A percentile compares a stretch with the other conserved stretches of the same genome.
phyloP scores from a whole-genome alignment of 2,329 filamentous ascomycete species.

The Phoma sp. region DNA sequence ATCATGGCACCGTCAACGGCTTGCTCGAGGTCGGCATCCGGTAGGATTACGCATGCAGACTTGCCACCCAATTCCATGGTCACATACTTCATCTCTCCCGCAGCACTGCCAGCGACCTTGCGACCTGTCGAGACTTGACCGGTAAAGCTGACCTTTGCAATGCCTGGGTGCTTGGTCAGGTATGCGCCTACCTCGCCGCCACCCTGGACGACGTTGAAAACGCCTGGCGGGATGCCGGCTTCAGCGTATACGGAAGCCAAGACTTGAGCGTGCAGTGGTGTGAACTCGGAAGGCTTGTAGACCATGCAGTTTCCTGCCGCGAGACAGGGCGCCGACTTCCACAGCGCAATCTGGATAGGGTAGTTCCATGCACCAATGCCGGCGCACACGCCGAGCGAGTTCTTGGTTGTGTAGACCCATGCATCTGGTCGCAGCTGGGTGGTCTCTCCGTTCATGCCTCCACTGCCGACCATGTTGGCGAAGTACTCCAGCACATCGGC shows the following conservation, averaged over 20 bases:
- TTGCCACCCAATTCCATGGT: slow-evolving; percentile 94
- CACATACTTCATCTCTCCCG: slow-evolving; percentile 83
- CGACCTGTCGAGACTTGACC: slow-evolving; percentile 83
- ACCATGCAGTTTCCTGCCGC: slow-evolving; percentile 89
- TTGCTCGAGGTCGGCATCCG: slow-evolving; percentile 76
- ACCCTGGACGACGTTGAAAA: slow-evolving; percentile 87
- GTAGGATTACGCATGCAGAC: slow-evolving; percentile 78
- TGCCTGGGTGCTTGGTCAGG: slow-evolving; percentile 71
- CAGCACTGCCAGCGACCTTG: slow-evolving; percentile 79
- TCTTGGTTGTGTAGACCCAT: slow-evolving; percentile 83
- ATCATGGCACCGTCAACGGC: slow-evolving; percentile 93
- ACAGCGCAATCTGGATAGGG: slow-evolving; percentile 86
- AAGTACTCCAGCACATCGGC: slow-evolving; percentile 88
- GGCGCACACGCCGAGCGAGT: slow-evolving; percentile 80
- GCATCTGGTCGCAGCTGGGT: slow-evolving; percentile 75
- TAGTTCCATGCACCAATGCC: slow-evolving; percentile 94
- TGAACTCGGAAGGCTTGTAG: slow-evolving; percentile 89
- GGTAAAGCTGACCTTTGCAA: slow-evolving; percentile 89
- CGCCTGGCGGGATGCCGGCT: slow-evolving; percentile 79
- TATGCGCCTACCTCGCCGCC: slow-evolving; percentile 78
- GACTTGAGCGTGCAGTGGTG: slow-evolving; percentile 78
- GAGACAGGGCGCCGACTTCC: slow-evolving; percentile 86
- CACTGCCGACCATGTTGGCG: slow-evolving; percentile 76
- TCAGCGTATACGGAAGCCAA: slow-evolving; percentile 78
- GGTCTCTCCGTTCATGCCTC: slow-evolving; percentile 81